Evolutionary conservation across 345 rosid species (phyloP), one percentile per base, ranked within the genome.

Genomic region (Alliaria petiolata): DNA sequence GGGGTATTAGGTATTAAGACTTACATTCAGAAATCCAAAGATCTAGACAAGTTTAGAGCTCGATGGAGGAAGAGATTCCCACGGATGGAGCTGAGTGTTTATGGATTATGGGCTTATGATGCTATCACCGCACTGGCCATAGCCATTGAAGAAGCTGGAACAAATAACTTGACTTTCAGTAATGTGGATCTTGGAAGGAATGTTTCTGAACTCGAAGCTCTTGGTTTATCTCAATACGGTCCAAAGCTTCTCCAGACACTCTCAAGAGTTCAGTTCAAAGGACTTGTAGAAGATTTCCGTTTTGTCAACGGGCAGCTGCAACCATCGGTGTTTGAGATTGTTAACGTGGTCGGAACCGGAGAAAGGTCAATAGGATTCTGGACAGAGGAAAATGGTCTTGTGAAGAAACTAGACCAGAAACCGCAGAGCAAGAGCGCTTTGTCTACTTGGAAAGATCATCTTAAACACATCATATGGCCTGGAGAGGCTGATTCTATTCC

Each of bases 71-170:
- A 15, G 25, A 68, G 44, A 1, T 81, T 83, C 36, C 55, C 44
- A 2, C 42, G 0, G 2, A 59, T 65, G 36, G 71, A 80, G 28
- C 45, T 81, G 42, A 76, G 45, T 22, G 64, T 77, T 14, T 76
- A 60, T 30, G 91, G 86, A 5, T 14, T 80, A 2, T 70, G 83
- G 77, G 87, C 89, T 31, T 83, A 87, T 73, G 89, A 85, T 70
- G 85, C 85, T n/a, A 65, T 68, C 17, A 44, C 40, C 1, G 85
- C 86, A n/a, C 38, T 86, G 0, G 88, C 88, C 10, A 52, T 54
- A 71, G 86, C 90, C 38, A 63, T 82, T 62, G 89, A 87, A 73
- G 76, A 80, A 40, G 78, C 73, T 30, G 77, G 81, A 8, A 52
- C 28, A 38, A 6, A 30, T 13, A 67, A 67, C 33, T 8, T 66